Evolutionary conservation across 148 eudicot species (phyloP).

Genomic region (Chenopodium album): DNA sequence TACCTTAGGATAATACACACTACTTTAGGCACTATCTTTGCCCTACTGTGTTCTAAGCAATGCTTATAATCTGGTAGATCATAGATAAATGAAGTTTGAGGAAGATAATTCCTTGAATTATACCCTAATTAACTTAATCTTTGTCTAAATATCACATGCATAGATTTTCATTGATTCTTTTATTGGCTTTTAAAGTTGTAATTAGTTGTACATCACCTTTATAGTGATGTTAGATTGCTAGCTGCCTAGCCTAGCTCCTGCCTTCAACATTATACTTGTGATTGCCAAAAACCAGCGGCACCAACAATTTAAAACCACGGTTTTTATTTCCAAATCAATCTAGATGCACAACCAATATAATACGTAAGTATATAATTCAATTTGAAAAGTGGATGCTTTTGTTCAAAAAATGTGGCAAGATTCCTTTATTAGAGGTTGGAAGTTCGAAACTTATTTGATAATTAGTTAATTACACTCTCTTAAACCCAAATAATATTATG

Average conservation of each 20-base stretch:
- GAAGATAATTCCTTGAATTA: slow-evolving; percentile 6
- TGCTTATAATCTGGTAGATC: too few species aligned
- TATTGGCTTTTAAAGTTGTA: not conserved
- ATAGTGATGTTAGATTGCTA: not conserved
- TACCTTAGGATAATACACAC: too few species aligned
- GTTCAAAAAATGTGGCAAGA: too few species aligned
- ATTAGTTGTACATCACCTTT: not conserved
- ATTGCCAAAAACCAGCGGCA: not conserved
- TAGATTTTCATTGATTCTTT: not conserved
- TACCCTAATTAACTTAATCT: not conserved
- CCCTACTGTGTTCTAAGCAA: too few species aligned
- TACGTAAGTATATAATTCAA: not conserved
- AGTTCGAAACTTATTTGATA: too few species aligned
- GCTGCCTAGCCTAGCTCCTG: not conserved
- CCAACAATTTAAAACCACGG: not conserved
- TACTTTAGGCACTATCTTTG: too few species aligned
- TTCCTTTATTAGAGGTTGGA: too few species aligned
- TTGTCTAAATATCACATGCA: not conserved
- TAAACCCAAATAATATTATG: too few species aligned
- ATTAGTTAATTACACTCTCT: too few species aligned
- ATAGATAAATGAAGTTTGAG: not conserved
- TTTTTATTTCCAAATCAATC: not conserved
- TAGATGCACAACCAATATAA: not conserved
- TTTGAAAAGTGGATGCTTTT: too few species aligned
- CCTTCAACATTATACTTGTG: slow-evolving; percentile 13